phyloP scores from a whole-genome alignment of 2,329 filamentous ascomycete species.

The Aspergillus felis region DNA sequence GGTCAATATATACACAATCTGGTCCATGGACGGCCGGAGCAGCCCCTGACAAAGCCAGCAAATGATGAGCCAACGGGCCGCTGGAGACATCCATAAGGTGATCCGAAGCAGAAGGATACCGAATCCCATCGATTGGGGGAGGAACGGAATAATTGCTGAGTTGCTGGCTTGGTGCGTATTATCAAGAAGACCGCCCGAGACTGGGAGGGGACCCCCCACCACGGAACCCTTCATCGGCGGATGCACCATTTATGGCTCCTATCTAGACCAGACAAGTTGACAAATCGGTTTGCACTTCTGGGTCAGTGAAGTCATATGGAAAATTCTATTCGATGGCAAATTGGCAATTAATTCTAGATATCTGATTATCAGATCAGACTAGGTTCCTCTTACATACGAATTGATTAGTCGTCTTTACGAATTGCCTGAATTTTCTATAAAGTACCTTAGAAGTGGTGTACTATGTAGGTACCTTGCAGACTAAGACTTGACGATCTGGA shows the following conservation, averaged over 20 bases:
- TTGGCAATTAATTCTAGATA: neutral
- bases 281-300: conserved; percentile 12
- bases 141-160: conserved; percentile 11
- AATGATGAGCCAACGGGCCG: conserved; percentile 11
- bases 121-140: conserved; percentile 32
- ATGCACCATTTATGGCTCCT: conserved; percentile 4
- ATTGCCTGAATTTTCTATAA: neutral
- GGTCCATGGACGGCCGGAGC: neutral
- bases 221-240: conserved; percentile 4
- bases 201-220: conserved; percentile 18
- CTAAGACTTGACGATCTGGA: neutral
- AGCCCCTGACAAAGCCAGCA: conserved; percentile 5
- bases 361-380: neutral
- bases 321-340: neutral
- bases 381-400: neutral
- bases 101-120: conserved; percentile 35
- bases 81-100: conserved; percentile 24
- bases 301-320: conserved; percentile 3
- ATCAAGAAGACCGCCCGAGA: conserved; percentile 36
- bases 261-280: conserved; percentile 18
- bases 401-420: neutral
- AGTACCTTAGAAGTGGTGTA: neutral
- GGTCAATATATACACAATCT: conserved; percentile 15
- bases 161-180: conserved; percentile 18
- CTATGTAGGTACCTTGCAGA: neutral